Base-by-base conservation (phyloP, 176 grass and related monocot species). In the Lolium multiflorum region DNA sequence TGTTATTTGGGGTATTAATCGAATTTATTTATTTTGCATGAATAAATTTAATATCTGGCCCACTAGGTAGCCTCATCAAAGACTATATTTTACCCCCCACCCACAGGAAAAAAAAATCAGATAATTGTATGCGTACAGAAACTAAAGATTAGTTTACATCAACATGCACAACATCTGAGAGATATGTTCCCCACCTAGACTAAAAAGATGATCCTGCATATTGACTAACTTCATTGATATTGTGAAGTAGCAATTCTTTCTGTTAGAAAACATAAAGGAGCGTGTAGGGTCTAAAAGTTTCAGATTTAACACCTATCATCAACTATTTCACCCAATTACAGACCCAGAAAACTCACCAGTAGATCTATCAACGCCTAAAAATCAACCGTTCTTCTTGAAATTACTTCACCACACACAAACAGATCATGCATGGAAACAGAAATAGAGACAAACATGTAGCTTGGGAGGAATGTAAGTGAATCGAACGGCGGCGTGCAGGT, bases 311-410 rank as follows among this genome's bases (percentile, higher is more conserved):
- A 50, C 35, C 13, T 14, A 49, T 37, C 13, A 1, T 69, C 24
- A 41, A 41, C 48, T 11, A 81, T 28, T 50, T 86, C 71, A 50
- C 15, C 61, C 39, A 86, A 21, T 9, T 76, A 20, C 21, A 43
- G 20, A 8, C 59, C 83, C 26, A 77, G 55, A 37, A 59, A 61
- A 60, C 49, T 69, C 11, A 39, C 78, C 24, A 24, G 26, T 14
- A 76, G 26, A 89, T 81, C 77, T 68, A 59, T 3, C 48, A 73
- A n/a, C 16, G 57, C 59, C 55, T 9, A 64, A 57, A 74, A 66
- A 90, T 64, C 77, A 59, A 86, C 76, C 35, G 35, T 17, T 77
- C 31, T 44, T 20, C 31, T 55, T 81, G 60, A 81, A 80, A 35
- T 81, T 35, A n/a, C 44, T 20, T 20, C 5, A 78, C 35, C 52